Percentiles rank a stretch among this genome's conserved stretches.
These are phyloP conservation scores for Phascolomyces articulosus DNA, from an alignment of 371 early-diverging fungal species.

Conservation along the genomic window DNA sequence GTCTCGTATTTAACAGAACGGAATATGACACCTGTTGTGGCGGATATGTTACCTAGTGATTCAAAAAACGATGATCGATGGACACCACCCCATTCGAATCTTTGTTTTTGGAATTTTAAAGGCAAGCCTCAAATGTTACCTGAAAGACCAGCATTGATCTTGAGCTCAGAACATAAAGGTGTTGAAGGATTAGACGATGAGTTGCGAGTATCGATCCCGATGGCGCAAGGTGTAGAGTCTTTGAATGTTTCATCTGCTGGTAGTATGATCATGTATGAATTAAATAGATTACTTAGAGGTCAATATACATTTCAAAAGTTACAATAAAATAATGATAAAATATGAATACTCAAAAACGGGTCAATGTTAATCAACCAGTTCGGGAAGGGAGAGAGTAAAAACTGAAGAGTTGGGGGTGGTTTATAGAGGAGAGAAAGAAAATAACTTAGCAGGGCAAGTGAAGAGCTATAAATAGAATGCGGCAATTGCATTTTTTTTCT, in stretches of 20 bases:
- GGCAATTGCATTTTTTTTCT: constrained; percentile 6
- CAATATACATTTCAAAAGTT: no score
- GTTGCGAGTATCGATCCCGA: constrained; percentile 59
- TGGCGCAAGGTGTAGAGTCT: constrained; percentile 52
- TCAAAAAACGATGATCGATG: constrained; percentile 20
- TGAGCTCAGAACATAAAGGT: constrained; percentile 59
- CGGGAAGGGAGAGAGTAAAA: background rate
- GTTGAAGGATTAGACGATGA: constrained; percentile 39
- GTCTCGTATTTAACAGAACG: constrained; percentile 29
- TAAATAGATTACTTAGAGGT: constrained; percentile 47
- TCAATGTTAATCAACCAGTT: background rate
- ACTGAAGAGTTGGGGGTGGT: background rate
- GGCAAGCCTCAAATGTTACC: constrained; percentile 29
- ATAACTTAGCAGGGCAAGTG: background rate
- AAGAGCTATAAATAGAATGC: background rate
- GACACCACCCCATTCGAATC: constrained; percentile 24
- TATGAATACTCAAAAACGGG: no score
- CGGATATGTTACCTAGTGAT: constrained; percentile 59
- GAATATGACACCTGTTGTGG: constrained; percentile 53
- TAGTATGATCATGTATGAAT: constrained; percentile 58
- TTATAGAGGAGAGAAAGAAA: background rate
- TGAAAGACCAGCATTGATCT: constrained; percentile 49
- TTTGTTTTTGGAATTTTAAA: constrained; percentile 41
- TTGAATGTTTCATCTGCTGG: constrained; percentile 60
- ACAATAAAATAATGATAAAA: no score